Conservation (phyloP, 2,329 filamentous ascomycete genomes). For the Akanthomyces uredinophilus region DNA sequence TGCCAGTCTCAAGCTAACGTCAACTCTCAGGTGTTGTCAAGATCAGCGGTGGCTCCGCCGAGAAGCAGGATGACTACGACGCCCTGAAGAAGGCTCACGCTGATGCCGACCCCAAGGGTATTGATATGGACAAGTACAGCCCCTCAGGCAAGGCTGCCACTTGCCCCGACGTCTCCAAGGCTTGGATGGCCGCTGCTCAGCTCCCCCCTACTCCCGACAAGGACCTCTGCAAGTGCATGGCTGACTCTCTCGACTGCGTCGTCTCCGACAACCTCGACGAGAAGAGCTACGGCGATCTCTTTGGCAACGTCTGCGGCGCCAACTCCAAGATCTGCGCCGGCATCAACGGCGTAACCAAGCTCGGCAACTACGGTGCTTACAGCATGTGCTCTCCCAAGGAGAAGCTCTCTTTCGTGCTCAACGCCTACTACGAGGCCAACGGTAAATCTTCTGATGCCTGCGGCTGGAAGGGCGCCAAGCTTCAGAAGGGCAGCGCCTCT, state of each 20-base stretch:
- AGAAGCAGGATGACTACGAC: slow-evolving; percentile 68
- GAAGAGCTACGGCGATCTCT: slow-evolving; percentile 61
- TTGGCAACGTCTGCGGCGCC: slow-evolving; percentile 66
- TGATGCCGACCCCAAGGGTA: slow-evolving; percentile 60
- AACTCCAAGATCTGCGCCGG: slow-evolving; percentile 55
- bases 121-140: slow-evolving; percentile 62
- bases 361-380: slow-evolving; percentile 70
- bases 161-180: slow-evolving; percentile 62
- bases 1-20: neutral
- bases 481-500: slow-evolving; percentile 43
- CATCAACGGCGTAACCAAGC: slow-evolving; percentile 61
- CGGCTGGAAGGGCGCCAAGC: slow-evolving; percentile 63
- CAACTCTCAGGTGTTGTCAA: slow-evolving; percentile 57
- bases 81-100: slow-evolving; percentile 66
- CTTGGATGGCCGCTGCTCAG: slow-evolving; percentile 57
- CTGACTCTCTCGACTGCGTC: slow-evolving; percentile 64
- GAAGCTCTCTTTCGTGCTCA: slow-evolving; percentile 58
- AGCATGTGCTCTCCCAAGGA: slow-evolving; percentile 67
- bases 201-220: slow-evolving; percentile 81
- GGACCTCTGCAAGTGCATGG: slow-evolving; percentile 82
- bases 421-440: slow-evolving; percentile 48
- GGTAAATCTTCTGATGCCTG: slow-evolving; percentile 55
- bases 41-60: slow-evolving; percentile 44
- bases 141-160: slow-evolving; percentile 64
- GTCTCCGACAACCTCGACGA: slow-evolving; percentile 53